Percentiles rank a stretch among this genome's conserved stretches.
Evolutionary conservation across 176 grass and related monocot genomes (phyloP).

Genomic region (Zoysia japonica): DNA sequence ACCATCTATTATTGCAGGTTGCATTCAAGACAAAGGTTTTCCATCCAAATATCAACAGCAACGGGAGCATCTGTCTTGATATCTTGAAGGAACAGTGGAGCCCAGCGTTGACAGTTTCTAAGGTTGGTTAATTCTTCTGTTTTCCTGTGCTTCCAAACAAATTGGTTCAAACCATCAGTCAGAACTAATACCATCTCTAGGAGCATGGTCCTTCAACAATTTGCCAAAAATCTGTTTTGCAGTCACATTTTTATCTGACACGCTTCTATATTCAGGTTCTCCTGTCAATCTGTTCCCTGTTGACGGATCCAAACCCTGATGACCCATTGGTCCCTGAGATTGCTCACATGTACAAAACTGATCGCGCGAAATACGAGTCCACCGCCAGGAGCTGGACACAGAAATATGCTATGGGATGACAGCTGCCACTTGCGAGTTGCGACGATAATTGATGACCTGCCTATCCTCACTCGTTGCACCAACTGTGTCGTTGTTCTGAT

Average conservation of each 20-base stretch:
- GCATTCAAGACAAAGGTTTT: slow-evolving; percentile 62
- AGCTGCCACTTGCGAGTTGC: too few species aligned
- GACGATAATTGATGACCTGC: neutral
- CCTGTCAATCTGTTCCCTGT: slow-evolving; percentile 58
- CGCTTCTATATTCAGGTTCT: slow-evolving; percentile 42
- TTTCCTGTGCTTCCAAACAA: neutral
- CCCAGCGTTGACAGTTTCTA: slow-evolving; percentile 60
- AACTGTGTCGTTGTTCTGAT: slow-evolving; percentile 18
- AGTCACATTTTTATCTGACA: neutral
- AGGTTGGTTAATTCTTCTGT: slow-evolving; percentile 28
- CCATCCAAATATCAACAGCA: slow-evolving; percentile 62
- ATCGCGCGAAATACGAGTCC: slow-evolving; percentile 46
- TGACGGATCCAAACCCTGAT: slow-evolving; percentile 53
- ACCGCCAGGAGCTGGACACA: slow-evolving; percentile 59
- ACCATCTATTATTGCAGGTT: slow-evolving; percentile 17
- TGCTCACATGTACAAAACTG: slow-evolving; percentile 57
- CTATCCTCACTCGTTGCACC: neutral
- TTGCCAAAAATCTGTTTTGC: neutral
- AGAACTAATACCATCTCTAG: neutral
- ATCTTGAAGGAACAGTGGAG: slow-evolving; percentile 68
- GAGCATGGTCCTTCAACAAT: neutral
- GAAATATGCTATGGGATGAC: slow-evolving; percentile 60
- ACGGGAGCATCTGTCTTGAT: slow-evolving; percentile 69
- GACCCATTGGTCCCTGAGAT: slow-evolving; percentile 59
- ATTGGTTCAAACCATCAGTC: neutral